phyloP scores from a whole-genome alignment of 1,284 basidiomycete species.

The Cystobasidium pallidum region DNA sequence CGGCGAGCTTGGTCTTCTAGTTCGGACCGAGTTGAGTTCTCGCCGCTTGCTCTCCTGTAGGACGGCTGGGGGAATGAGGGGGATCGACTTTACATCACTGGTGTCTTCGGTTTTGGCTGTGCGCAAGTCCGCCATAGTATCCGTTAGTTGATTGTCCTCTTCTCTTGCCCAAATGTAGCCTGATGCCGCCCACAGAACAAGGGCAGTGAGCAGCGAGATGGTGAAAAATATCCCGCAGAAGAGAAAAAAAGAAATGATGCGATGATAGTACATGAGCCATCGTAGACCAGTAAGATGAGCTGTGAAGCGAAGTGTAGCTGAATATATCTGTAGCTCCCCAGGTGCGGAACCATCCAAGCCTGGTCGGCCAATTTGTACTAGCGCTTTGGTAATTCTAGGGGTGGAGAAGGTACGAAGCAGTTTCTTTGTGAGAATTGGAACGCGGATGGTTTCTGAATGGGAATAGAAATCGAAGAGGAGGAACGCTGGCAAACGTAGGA shows the following conservation, averaged over 20 bases:
- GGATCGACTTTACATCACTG: neutral
- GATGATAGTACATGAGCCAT: constrained; percentile 46
- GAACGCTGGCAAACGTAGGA: constrained; percentile 29
- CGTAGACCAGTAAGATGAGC: constrained; percentile 45
- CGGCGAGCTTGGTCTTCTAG: constrained; percentile 19
- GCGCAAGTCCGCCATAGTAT: neutral
- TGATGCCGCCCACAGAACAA: constrained; percentile 38
- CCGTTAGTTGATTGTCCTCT: neutral
- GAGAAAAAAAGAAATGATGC: constrained; percentile 41
- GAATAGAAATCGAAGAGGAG: constrained; percentile 31
- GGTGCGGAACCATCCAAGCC: constrained; percentile 15
- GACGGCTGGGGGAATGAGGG: neutral
- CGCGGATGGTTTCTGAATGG: constrained; percentile 3
- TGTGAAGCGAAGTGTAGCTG: constrained; percentile 31
- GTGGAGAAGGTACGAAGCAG: constrained; percentile 17
- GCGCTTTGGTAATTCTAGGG: constrained; percentile 12
- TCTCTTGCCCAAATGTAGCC: constrained; percentile 7
- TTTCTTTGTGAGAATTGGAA: constrained; percentile 26
- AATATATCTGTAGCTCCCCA: constrained; percentile 46
- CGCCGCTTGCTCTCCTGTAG: neutral
- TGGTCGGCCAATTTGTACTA: constrained; percentile 24
- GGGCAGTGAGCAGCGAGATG: constrained; percentile 29
- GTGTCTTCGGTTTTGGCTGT: constrained; percentile 16
- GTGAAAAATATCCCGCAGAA: constrained; percentile 43
- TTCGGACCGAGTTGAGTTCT: constrained; percentile 11